A percentile compares a stretch with the other conserved stretches of the same genome.
Conservation (phyloP, 108 stramenopile genomes). For the Licmophora abbreviata region DNA sequence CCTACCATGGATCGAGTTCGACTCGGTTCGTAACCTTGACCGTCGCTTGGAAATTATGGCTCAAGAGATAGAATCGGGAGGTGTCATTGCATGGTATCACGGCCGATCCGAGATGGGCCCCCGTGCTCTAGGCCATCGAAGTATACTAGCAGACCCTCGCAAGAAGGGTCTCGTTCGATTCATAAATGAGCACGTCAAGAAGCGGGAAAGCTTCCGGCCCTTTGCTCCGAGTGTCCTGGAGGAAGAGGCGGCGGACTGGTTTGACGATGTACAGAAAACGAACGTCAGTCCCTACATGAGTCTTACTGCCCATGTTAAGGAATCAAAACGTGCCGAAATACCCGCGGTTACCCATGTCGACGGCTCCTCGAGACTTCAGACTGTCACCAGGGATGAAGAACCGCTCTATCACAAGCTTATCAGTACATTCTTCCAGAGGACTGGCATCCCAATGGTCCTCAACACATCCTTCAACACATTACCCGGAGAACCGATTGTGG, state of each 20-base stretch:
- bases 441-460: slow-evolving; percentile 93
- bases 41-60: slow-evolving; percentile 48
- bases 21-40: slow-evolving; percentile 40
- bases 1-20: slow-evolving; percentile 66
- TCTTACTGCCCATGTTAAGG: slow-evolving; percentile 71
- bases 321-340: slow-evolving; percentile 46
- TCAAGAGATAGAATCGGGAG: slow-evolving; percentile 62
- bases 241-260: slow-evolving; percentile 83
- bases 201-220: slow-evolving; percentile 89
- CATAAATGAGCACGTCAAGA: slow-evolving; percentile 85
- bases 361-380: slow-evolving; percentile 90
- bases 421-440: slow-evolving; percentile 61
- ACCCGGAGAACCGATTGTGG: slow-evolving; percentile 89
- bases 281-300: slow-evolving; percentile 86
- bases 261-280: slow-evolving; percentile 45
- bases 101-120: slow-evolving; percentile 90
- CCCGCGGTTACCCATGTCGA: slow-evolving; percentile 95
- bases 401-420: slow-evolving; percentile 84
- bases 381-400: slow-evolving; percentile 71
- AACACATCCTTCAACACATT: slow-evolving; percentile 94
- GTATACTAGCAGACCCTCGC: slow-evolving; percentile 87
- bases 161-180: slow-evolving; percentile 71
- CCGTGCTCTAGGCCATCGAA: slow-evolving; percentile 90
- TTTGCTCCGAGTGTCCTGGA: slow-evolving; percentile 90
- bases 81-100: slow-evolving; percentile 83